A percentile compares a stretch with the other conserved stretches of the same genome.
Evolutionary conservation across 805 yeast genomes (phyloP).

Genomic region (Candida easanensis): DNA sequence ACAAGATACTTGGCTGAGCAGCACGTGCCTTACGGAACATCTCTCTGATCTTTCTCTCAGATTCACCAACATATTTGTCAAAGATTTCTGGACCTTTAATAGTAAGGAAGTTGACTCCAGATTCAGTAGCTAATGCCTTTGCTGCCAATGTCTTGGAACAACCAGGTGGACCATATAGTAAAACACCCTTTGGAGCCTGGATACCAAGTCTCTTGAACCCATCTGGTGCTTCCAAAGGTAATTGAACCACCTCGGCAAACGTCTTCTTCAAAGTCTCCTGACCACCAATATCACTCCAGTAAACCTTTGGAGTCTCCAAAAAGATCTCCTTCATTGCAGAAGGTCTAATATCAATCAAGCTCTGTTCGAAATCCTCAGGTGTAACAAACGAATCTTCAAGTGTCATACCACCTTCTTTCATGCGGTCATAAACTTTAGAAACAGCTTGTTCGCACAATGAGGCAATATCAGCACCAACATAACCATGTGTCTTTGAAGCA

Average conservation of each 20-base stretch:
- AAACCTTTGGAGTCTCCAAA: slow-evolving; percentile 89
- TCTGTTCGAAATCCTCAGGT: slow-evolving; percentile 64
- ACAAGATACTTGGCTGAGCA: slow-evolving; percentile 90
- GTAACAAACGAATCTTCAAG: slow-evolving; percentile 22
- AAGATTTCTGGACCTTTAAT: slow-evolving; percentile 97
- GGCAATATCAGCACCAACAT: slow-evolving; percentile 93
- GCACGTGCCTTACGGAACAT: slow-evolving; percentile 91
- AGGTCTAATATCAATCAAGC: slow-evolving; percentile 81
- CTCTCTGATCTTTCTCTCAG: slow-evolving; percentile 90
- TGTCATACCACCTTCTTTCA: slow-evolving; percentile 24
- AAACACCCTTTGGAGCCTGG: slow-evolving; percentile 87
- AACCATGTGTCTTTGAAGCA: slow-evolving; percentile 88
- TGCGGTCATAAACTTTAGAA: slow-evolving; percentile 70
- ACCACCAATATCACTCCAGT: slow-evolving; percentile 96
- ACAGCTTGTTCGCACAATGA: slow-evolving; percentile 89
- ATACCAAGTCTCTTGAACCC: slow-evolving; percentile 78
- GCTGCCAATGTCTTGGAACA: slow-evolving; percentile 95
- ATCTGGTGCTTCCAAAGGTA: slow-evolving; percentile 82
- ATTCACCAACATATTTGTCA: slow-evolving; percentile 94
- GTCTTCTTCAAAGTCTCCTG: slow-evolving; percentile 80
- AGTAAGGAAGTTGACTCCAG: slow-evolving; percentile 89
- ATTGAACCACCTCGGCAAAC: slow-evolving; percentile 84
- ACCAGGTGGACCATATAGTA: slow-evolving; percentile 97
- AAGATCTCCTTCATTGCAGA: slow-evolving; percentile 97
- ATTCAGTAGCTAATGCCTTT: slow-evolving; percentile 92